Base-by-base conservation (phyloP, 805 yeast species). In the Cyberlindnera lachancei region DNA sequence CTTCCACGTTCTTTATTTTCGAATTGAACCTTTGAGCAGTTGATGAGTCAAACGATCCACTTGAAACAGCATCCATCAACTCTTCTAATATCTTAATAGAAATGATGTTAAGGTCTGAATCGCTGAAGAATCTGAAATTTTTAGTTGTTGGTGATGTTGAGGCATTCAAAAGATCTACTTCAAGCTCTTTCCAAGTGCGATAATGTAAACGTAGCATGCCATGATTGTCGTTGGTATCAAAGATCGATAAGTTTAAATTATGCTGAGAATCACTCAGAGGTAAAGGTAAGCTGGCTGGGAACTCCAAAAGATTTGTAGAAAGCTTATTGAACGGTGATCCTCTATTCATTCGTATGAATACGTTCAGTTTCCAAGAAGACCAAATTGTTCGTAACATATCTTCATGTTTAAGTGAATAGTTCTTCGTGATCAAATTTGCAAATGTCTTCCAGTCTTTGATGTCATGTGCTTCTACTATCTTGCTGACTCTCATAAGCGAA, bases 291-390 rank as follows among this genome's bases (percentile, higher is more conserved):
- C 50, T 44, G 4, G 34, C 35, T 4, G 64, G 61, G 31, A 61
- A 55, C 15, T 41, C 39, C 26, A 62, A 36, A 19, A 48, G 15
- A 13, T 39, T 33, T 7, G 38, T 38, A 10, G 46, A 33, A 6
- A 37, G 19, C 18, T 33, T 30, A 6, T 39, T 35, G 36, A 53
- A 62, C n/a, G 68, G 66, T 30, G 46, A 48, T 1, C 66, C 67
- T 39, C 53, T 44, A 40, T 54, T 52, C 17, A 58, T 34, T 37
- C 66, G 48, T 17, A 58, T 35, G 34, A 50, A 58, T 10, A 52
- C 54, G 32, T 56, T 54, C 30, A 56, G 41, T 35, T 55, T 58
- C 61, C 61, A 65, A 6, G 56, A 50, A 5, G 55, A 53, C 70
- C 70, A 65, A 10, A 63, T 37, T 4, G 56, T 40, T 36, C 68